Evolutionary conservation across 352 stramenopile species (phyloP), one percentile per base, ranked within the genome.

Genomic region (Pythium monospermum): DNA sequence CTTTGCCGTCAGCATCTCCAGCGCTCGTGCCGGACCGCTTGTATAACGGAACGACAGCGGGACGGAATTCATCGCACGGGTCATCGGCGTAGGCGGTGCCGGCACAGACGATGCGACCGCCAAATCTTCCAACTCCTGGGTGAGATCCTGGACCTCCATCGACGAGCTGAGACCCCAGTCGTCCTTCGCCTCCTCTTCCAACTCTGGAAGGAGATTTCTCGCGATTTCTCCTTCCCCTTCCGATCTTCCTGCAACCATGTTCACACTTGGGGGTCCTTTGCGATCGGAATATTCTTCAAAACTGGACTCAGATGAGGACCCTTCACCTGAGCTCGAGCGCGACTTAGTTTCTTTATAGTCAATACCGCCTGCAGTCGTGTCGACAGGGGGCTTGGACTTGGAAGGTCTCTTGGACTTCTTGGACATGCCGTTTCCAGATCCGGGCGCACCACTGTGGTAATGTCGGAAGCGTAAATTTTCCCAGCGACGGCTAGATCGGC

Each of bases 381-480:
- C 23, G 35, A 39, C 48, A 38, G 37, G 36, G 28, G 27, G 19
- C 37, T 44, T 46, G 5, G 48, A 28, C 23, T 46, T 30, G 4
- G 23, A 21, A 35, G 30, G 15, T 55, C 31, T 31, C 45, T 55
- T 55, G 6, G 35, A 35, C 32, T 54, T 45, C 47, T 30, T 16
- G 11, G 4, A 2, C 45, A 52, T 52, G 13, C 23, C 21, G 18
- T 5, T 33, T 22, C 43, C 19, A 40, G 28, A 27, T 50, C 43
- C 43, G 37, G 27, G 43, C 45, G 45, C 45, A 52, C 45, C 45
- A 52, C 46, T 53, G 46, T 53, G 46, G 46, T 53, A 53, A 32
- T 31, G 45, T 33, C 19, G 45, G 15, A 36, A 15, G 31, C n/a
- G n/a, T n/a, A n/a, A n/a, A n/a, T n/a, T n/a, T n/a, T n/a, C n/a